Percentiles rank a stretch among this genome's conserved stretches.
Conservation (phyloP, 257 asterid genomes). For the Nicotiana undulata region DNA sequence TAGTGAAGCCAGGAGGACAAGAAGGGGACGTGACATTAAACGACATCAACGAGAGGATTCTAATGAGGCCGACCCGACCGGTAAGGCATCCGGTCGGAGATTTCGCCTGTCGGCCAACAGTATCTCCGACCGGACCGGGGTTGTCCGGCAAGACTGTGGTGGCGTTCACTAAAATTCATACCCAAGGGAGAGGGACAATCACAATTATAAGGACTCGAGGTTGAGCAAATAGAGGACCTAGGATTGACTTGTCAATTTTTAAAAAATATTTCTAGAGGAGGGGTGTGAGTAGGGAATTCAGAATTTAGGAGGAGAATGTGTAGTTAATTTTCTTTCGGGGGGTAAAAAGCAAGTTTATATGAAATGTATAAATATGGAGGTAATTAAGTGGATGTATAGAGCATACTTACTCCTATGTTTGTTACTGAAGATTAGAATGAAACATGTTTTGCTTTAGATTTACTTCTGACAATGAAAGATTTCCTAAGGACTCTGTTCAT, state of each 20-base stretch:
- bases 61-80: slow-evolving; percentile 80
- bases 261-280: neutral
- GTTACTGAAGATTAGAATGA: neutral
- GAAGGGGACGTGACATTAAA: slow-evolving; percentile 70
- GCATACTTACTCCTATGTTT: neutral
- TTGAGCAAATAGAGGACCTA: slow-evolving; percentile 11
- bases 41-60: slow-evolving; percentile 74
- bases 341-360: neutral
- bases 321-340: neutral
- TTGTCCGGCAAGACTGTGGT: slow-evolving; percentile 89
- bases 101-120: slow-evolving; percentile 63
- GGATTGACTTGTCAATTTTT: neutral
- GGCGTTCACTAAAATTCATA: slow-evolving; percentile 73
- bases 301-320: neutral
- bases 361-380: neutral
- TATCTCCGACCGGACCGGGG: slow-evolving; percentile 66
- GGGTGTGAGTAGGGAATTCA: neutral
- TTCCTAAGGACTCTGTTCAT: neutral
- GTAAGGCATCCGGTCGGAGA: slow-evolving; percentile 97
- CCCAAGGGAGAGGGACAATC: slow-evolving; percentile 90
- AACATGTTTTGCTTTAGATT: neutral
- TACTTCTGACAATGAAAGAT: neutral
- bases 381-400: neutral
- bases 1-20: slow-evolving; percentile 83
- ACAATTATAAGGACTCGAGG: slow-evolving; percentile 76